A percentile compares a stretch with the other conserved stretches of the same genome.
These are phyloP conservation scores for Cryptococcus jaspeensis DNA, from an alignment of 1,284 basidiomycete species.

Conservation along the genomic window DNA sequence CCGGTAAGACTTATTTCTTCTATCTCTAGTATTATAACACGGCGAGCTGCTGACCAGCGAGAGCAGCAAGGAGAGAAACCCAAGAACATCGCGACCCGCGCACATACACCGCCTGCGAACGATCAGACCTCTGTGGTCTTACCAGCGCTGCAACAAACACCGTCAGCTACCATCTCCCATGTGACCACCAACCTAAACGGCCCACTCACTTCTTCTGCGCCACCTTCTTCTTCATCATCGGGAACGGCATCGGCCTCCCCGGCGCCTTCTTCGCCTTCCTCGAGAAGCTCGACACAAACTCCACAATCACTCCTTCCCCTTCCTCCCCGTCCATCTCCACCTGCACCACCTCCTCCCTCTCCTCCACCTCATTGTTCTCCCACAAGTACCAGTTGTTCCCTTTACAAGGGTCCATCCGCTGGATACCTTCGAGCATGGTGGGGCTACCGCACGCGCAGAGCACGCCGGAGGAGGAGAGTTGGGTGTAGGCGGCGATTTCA, in stretches of 20 bases:
- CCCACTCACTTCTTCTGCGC: neutral
- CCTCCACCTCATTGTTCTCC: constrained; percentile 1
- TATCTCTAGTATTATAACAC: too few relatives aligned
- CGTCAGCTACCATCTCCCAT: too few relatives aligned
- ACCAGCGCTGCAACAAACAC: too few relatives aligned
- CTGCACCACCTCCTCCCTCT: neutral
- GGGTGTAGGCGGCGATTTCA: constrained; percentile 12
- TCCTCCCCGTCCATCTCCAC: neutral
- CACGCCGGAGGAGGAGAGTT: constrained; percentile 2
- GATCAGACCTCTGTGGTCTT: too few relatives aligned
- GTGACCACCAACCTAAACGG: too few relatives aligned
- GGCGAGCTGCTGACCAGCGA: too few relatives aligned
- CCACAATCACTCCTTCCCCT: too few relatives aligned
- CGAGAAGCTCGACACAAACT: neutral
- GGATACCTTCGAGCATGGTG: constrained; percentile 9
- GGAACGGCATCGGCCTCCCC: constrained; percentile 5
- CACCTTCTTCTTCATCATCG: constrained; percentile 7
- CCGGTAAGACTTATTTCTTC: too few relatives aligned
- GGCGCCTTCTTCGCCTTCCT: neutral
- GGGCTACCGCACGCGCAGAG: constrained; percentile 10
- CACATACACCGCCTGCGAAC: too few relatives aligned
- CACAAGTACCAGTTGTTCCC: constrained; percentile 14
- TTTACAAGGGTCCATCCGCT: constrained; percentile 4
- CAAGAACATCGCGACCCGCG: neutral
- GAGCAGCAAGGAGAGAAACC: neutral